A percentile compares a stretch with the other conserved stretches of the same genome.
These are phyloP conservation scores for Colletotrichum filicis DNA, from an alignment of 2,329 filamentous ascomycete genomes.

Conservation along the genomic window DNA sequence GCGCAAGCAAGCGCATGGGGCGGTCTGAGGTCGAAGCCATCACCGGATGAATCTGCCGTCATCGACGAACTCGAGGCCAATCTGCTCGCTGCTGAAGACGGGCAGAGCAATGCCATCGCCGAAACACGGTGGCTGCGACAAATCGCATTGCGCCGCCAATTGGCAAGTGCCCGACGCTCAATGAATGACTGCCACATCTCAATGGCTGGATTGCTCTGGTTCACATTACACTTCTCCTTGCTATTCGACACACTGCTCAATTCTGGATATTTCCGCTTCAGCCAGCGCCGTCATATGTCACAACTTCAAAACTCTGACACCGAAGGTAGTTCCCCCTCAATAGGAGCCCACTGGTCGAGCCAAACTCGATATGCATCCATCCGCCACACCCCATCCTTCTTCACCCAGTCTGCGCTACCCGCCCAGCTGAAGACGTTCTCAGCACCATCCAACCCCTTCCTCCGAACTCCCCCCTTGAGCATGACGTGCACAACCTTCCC, in stretches of 20 bases:
- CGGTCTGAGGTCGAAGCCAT: slow-evolving; percentile 24
- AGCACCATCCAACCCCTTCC: slow-evolving; percentile 22
- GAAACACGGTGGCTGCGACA: slow-evolving; percentile 15
- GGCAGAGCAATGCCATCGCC: slow-evolving; percentile 11
- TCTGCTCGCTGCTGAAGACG: neutral
- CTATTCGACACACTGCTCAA: neutral
- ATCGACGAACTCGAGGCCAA: slow-evolving; percentile 28
- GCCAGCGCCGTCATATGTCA: neutral
- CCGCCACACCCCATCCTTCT: slow-evolving; percentile 30
- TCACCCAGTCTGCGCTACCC: slow-evolving; percentile 33
- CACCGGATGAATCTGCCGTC: slow-evolving; percentile 29
- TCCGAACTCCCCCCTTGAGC: slow-evolving; percentile 27
- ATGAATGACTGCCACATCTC: neutral
- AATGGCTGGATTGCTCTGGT: neutral
- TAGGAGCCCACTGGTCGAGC: slow-evolving; percentile 29
- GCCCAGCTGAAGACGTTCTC: slow-evolving; percentile 30
- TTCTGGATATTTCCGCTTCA: neutral
- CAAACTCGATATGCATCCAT: slow-evolving; percentile 34
- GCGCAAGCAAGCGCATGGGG: slow-evolving; percentile 20
- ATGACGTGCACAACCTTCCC: slow-evolving; percentile 30
- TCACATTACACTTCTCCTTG: neutral
- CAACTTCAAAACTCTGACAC: slow-evolving; percentile 23
- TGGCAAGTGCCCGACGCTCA: neutral
- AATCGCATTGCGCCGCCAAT: slow-evolving; percentile 4
- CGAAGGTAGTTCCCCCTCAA: slow-evolving; percentile 24